Evolutionary conservation across 306 rosid species (phyloP), one percentile per base, ranked within the genome.

Genomic region (Rosa lucieae): DNA sequence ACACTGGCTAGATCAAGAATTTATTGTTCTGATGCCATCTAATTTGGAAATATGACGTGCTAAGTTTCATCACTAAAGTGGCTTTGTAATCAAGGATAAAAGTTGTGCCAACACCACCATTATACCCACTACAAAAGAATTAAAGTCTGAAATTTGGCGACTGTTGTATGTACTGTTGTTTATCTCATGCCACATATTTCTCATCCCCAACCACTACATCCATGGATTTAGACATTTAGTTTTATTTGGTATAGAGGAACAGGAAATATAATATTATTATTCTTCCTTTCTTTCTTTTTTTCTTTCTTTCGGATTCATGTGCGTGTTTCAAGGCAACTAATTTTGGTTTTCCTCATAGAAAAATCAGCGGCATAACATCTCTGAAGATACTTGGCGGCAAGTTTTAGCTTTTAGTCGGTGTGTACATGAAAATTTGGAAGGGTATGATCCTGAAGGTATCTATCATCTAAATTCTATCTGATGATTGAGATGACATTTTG

Each of bases 361-460:
- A 84, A 91, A 89, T 81, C 99, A 93, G 78, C 91, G 99, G 65
- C 88, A 93, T 87, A 96, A 93, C 88, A 93, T 96, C 81, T 90
- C 97, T 3, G 97, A 96, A 87, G 99, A 96, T 87, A 93, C 98
- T 17, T 96, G 99, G 99, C 86, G 81, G 81, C 99, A 96, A 88
- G 98, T 93, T 74, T 84, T 96, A 70, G 94, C 99, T 85, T 96
- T 96, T 84, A 96, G 98, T 86, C 84, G 92, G 81, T 88, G 94
- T 84, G 97, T 92, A 13, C 97, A 87, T 23, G 96, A 96, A 83
- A 91, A 79, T 88, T 82, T 96, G 87, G 94, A 90, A 69, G 96
- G 97, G 67, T 96, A 96, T 85, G 99, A 96, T 85, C 94, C 94
- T 49, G 97, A 89, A 93, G 99, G 99, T 95, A 93, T 81, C 73